These are phyloP conservation scores for Colletotrichum musae DNA, from an alignment of 2,329 filamentous ascomycete species.

Conservation along the genomic window DNA sequence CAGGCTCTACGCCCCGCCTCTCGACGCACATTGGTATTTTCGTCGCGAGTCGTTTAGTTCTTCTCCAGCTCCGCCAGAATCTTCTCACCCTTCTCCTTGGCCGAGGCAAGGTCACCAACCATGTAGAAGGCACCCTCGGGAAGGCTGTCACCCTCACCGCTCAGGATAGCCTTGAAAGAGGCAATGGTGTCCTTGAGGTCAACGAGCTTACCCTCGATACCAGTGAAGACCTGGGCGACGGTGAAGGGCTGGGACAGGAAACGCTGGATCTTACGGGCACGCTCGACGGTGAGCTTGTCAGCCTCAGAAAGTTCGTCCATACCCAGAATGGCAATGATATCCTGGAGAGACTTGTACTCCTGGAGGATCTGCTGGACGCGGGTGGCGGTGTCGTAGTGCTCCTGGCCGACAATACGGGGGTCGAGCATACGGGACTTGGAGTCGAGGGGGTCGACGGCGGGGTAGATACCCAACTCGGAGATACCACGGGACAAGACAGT, in stretches of 20 bases:
- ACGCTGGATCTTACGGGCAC: constrained; percentile 99
- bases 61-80: constrained; percentile 95
- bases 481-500: constrained; percentile 99
- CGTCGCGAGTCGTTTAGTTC: constrained; percentile 41
- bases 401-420: constrained; percentile 97
- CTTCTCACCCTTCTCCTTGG: constrained; percentile 98
- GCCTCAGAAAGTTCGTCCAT: constrained; percentile 99
- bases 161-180: constrained; percentile 97
- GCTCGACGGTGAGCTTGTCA: constrained; percentile 99
- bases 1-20: constrained; percentile 63
- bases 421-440: constrained; percentile 99
- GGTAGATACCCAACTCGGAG: constrained; percentile 99
- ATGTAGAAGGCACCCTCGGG: constrained; percentile 97
- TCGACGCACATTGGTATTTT: constrained; percentile 42
- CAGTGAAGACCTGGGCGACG: constrained; percentile 85
- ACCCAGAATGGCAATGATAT: constrained; percentile 99
- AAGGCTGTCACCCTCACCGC: constrained; percentile 94
- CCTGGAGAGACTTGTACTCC: constrained; percentile 99
- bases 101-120: constrained; percentile 96
- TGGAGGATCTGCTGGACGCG: constrained; percentile 99
- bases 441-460: constrained; percentile 99
- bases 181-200: constrained; percentile 98
- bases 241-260: constrained; percentile 99
- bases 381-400: constrained; percentile 96
- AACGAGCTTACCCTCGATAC: constrained; percentile 96